Base-by-base conservation (phyloP, 192 early-diverging fungal species). In the Gonapodya prolifera region DNA sequence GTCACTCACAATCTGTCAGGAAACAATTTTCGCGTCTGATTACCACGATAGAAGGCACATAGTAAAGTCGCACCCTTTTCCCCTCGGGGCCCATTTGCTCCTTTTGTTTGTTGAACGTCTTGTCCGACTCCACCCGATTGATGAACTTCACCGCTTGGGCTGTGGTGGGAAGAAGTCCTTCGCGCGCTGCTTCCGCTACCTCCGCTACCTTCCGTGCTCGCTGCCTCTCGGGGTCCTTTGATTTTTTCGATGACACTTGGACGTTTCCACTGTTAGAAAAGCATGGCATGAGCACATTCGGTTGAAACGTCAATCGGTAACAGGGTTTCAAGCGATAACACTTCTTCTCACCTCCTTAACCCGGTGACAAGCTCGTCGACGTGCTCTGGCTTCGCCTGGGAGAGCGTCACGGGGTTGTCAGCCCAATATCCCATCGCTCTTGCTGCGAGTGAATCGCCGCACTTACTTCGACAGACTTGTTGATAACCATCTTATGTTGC, bases 101-200 rank as follows among this genome's bases (percentile, higher is more conserved):
- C 30, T 81, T 35, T 0, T 79, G 69, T 28, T 83, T 76, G 32
- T 77, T 70, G 23, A 87, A 70, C 1, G 69, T 70, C 13, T 79
- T 82, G 13, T 77, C 80, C 2, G 69, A 28, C 70, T 86, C 80
- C 61, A 86, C 13, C 29, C 85, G 45, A 1, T 83, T 76, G 78
- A 87, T 85, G 2, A 69, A 76, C 0, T 29, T 29, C 1, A 82
- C 82, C 34, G 84, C 69, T 45, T 86, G 80, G 31, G 74, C 77
- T 45, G 82, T 87, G 1, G 81, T 81, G n/a, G 86, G 86, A 33
- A 87, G 69, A 30, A 79, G 82, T 34, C 86, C 86, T 16, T 87
- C 79, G 34, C 81, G 77, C 30, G n/a, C 33, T 1, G 33, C 75
- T 0, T 34, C 1, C 0, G 33, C 33, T 36, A 76, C 75, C 23